Evolutionary conservation across 805 yeast genomes (phyloP).

Genomic region (Metschnikowia shivogae): DNA sequence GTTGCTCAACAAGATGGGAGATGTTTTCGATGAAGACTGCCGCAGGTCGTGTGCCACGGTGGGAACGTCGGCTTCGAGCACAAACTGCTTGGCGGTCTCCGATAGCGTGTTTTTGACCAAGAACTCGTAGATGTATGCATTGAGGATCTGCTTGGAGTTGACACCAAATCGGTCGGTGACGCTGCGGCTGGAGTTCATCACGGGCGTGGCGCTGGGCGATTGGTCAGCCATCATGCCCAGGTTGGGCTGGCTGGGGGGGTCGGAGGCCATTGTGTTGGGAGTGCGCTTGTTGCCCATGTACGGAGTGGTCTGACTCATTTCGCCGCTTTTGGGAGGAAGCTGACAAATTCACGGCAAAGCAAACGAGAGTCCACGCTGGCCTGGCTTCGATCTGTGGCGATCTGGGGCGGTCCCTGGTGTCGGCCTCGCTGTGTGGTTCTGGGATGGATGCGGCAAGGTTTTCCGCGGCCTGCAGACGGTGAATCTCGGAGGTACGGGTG

Average conservation of each 20-base stretch:
- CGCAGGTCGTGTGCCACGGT: constrained; percentile 12
- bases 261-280: constrained; percentile 20
- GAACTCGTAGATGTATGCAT: constrained; percentile 86
- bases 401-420: no score
- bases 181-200: constrained; percentile 23
- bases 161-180: constrained; percentile 44
- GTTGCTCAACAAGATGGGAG: constrained; percentile 17
- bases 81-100: constrained; percentile 70
- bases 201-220: constrained; percentile 5
- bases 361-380: no score
- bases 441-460: no score
- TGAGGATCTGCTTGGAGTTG: constrained; percentile 56
- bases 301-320: constrained; percentile 38
- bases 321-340: neutral
- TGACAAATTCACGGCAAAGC: no score
- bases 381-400: no score
- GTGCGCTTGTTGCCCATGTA: constrained; percentile 31
- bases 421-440: no score
- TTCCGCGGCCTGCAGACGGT: no score
- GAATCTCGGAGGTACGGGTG: no score
- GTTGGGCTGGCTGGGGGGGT: constrained; percentile 8
- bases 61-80: constrained; percentile 71
- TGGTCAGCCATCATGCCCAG: constrained; percentile 4
- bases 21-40: constrained; percentile 15
- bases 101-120: constrained; percentile 67